phyloP scores from a whole-genome alignment of 2,329 filamentous ascomycete genomes.

The Alternaria angustiovoidea region DNA sequence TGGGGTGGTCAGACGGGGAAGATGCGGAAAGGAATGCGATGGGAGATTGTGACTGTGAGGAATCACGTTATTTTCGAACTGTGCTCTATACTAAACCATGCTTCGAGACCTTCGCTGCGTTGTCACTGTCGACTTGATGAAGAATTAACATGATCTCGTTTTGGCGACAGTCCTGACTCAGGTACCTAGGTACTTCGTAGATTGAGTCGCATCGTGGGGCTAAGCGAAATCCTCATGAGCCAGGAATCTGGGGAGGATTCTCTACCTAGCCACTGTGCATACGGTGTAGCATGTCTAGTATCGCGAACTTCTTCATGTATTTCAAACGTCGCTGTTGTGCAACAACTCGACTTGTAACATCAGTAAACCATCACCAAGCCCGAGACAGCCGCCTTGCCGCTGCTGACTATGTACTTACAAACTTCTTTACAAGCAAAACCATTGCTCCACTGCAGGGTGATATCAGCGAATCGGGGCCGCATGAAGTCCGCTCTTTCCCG shows the following conservation, averaged over 20 bases:
- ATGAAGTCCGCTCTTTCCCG: conserved; percentile 23
- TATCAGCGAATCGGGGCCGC: conserved; percentile 19
- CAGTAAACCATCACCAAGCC: neutral
- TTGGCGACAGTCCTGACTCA: neutral
- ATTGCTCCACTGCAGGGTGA: conserved; percentile 20
- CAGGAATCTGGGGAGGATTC: neutral
- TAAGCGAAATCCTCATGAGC: neutral
- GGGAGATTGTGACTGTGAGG: neutral
- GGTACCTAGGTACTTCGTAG: too few relatives aligned
- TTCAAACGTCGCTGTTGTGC: neutral
- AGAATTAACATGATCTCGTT: neutral
- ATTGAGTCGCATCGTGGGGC: neutral
- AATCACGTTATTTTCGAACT: neutral
- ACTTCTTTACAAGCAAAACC: conserved; percentile 22
- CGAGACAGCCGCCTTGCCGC: neutral
- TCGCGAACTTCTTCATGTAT: neutral
- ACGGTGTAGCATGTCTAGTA: neutral
- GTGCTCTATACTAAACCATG: neutral
- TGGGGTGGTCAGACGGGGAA: neutral
- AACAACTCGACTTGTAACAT: neutral
- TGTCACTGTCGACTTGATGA: neutral
- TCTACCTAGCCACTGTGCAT: neutral
- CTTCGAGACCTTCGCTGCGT: too few relatives aligned
- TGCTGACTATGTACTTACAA: conserved; percentile 30
- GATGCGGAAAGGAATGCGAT: neutral